Evolutionary conservation across 208 protist genomes (phyloP), one percentile per base, ranked within the genome.

Genomic region (Leishmania martiniquensis): DNA sequence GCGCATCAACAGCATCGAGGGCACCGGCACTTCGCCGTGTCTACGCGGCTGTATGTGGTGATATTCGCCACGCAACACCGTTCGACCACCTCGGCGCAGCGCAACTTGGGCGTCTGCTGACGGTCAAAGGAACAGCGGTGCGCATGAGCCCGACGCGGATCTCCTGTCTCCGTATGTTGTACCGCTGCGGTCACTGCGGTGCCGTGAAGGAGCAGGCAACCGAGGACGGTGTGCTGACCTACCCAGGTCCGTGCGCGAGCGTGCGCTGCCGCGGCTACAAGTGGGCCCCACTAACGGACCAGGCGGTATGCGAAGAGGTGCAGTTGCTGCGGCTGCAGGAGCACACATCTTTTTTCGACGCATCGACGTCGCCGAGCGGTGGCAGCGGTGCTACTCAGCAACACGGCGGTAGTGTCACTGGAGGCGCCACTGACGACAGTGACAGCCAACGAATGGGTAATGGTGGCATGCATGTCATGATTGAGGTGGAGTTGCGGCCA

Each of bases 271-370:
- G 87, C 32, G 93, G 93, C 13, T 95, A 93, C 82, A 87, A 85
- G 74, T 97, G 90, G 89, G 49, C 67, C 1, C 90, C 93, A 6
- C 37, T 94, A 39, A 75, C 88, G 15, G 87, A 89, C n/a, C 78
- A 82, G 49, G 84, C 82, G 39, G 81, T 88, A 15, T 95, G 91
- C 71, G 91, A 95, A 60, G 93, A 97, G 82, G 89, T 97, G 72
- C 93, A 97, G 82, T 63, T 92, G 44, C 81, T 97, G 29, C 92
- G 93, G 39, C 68, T 97, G 76, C 93, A 97, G 84, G 93, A 97
- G 81, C 85, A 89, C 59, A 88, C 86, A 2, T 87, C 89, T 59
- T 76, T 86, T 45, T 88, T 91, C 66, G 88, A 87, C 59, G 81
- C 67, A 10, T 77, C 74, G 59, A 6, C 45, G 34, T 54, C 65